phyloP scores from a whole-genome alignment of 805 yeast genomes.

The Komagataella ulmi region DNA sequence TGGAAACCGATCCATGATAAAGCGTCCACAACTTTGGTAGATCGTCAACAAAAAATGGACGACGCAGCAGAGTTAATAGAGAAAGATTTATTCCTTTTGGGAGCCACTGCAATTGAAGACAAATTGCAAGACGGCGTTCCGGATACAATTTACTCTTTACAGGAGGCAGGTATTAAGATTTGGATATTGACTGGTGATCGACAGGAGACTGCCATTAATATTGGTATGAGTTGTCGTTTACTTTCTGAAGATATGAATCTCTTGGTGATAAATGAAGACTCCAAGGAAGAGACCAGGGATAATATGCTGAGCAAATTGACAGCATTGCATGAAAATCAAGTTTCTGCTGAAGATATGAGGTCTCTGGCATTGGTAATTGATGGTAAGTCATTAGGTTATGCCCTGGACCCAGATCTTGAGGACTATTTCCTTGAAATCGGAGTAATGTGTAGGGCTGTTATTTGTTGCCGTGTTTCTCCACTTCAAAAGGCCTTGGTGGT shows the following conservation, averaged over 20 bases:
- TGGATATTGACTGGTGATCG: constrained; percentile 99
- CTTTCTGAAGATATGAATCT: constrained; percentile 93
- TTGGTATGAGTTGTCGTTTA: constrained; percentile 95
- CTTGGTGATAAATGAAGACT: constrained; percentile 77
- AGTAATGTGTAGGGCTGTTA: constrained; percentile 83
- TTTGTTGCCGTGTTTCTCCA: constrained; percentile 97
- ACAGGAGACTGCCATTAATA: constrained; percentile 96
- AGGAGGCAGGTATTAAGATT: constrained; percentile 91
- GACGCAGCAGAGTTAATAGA: constrained; percentile 86
- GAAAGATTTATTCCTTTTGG: constrained; percentile 61
- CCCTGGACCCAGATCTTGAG: constrained; percentile 71
- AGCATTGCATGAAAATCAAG: constrained; percentile 57
- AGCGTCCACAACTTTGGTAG: constrained; percentile 72
- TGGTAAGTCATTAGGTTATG: constrained; percentile 82
- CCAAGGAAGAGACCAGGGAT: constrained; percentile 58
- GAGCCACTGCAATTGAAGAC: constrained; percentile 98
- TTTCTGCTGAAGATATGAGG: constrained; percentile 56
- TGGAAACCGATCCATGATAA: constrained; percentile 61
- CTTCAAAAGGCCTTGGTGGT: constrained; percentile 94
- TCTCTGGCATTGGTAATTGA: constrained; percentile 86
- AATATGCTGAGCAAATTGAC: constrained; percentile 65
- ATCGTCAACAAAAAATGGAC: constrained; percentile 68
- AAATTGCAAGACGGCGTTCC: constrained; percentile 98
- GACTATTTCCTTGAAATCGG: constrained; percentile 71
- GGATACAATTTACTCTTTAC: constrained; percentile 88